phyloP scores from a whole-genome alignment of 495 filamentous ascomycete genomes.

The Copromyces sp. region DNA sequence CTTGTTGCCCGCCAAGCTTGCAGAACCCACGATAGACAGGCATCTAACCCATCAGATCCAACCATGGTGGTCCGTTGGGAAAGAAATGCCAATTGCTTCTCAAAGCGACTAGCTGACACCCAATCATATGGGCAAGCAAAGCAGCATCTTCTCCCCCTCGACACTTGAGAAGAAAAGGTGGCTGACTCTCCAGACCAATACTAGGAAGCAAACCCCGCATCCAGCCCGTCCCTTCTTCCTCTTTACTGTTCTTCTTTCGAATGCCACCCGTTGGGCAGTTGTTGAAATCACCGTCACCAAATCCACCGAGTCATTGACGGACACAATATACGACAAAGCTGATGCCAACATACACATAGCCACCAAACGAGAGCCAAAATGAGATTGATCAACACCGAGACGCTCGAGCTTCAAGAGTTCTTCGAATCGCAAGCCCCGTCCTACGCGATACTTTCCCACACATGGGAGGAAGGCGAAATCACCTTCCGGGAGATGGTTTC shows the following conservation, averaged over 20 bases:
- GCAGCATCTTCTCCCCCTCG: too few relatives aligned
- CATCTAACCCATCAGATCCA: too few relatives aligned
- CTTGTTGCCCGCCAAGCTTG: too few relatives aligned
- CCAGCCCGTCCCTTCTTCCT: background rate
- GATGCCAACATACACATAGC: background rate
- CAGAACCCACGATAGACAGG: too few relatives aligned
- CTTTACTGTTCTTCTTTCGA: background rate
- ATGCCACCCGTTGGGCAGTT: background rate
- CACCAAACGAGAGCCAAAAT: background rate
- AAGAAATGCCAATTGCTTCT: too few relatives aligned
- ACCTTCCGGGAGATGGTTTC: conserved; percentile 4
- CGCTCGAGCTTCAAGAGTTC: background rate
- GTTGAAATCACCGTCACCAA: background rate
- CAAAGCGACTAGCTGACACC: too few relatives aligned
- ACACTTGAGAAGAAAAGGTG: background rate
- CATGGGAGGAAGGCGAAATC: conserved; percentile 5
- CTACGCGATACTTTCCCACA: conserved; percentile 8
- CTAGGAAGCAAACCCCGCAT: background rate
- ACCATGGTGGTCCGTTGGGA: too few relatives aligned
- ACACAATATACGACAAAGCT: background rate
- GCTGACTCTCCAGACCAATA: background rate
- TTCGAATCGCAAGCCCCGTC: background rate
- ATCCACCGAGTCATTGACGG: background rate
- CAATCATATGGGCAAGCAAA: too few relatives aligned
- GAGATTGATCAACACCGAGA: conserved; percentile 4